These are phyloP conservation scores for Saccharum spontaneum DNA, from an alignment of 176 grass and related monocot genomes.

Conservation along the genomic window DNA sequence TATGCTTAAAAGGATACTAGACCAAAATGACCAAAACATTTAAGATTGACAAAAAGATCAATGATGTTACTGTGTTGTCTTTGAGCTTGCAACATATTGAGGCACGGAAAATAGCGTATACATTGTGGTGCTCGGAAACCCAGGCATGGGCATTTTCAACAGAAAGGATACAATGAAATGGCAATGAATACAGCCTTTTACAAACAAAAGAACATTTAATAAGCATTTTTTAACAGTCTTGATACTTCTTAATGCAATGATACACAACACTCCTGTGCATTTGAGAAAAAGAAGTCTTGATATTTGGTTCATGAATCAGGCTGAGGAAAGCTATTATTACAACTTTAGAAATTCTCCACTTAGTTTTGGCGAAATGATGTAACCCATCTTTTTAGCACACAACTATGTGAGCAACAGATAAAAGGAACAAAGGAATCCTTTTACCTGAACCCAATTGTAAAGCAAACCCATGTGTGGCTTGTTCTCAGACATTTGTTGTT, in stretches of 20 bases:
- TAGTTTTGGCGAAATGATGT: background rate
- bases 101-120: background rate
- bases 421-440: constrained; percentile 14
- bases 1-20: background rate
- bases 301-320: background rate
- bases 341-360: background rate
- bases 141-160: background rate
- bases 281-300: background rate
- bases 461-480: constrained; percentile 45
- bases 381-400: background rate
- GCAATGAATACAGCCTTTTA: background rate
- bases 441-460: constrained; percentile 67
- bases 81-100: constrained; percentile 4
- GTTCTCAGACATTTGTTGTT: constrained; percentile 24
- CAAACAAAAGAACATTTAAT: constrained; percentile 8
- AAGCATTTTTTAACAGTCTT: background rate
- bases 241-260: background rate
- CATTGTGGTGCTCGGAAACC: background rate
- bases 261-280: background rate
- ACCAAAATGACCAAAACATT: background rate
- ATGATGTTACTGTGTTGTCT: background rate
- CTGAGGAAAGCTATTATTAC: constrained; percentile 3
- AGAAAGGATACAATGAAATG: background rate
- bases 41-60: background rate
- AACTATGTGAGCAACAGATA: background rate